Base-by-base conservation (phyloP, 1,284 basidiomycete genomes). In the Leccinum subrobustum region DNA sequence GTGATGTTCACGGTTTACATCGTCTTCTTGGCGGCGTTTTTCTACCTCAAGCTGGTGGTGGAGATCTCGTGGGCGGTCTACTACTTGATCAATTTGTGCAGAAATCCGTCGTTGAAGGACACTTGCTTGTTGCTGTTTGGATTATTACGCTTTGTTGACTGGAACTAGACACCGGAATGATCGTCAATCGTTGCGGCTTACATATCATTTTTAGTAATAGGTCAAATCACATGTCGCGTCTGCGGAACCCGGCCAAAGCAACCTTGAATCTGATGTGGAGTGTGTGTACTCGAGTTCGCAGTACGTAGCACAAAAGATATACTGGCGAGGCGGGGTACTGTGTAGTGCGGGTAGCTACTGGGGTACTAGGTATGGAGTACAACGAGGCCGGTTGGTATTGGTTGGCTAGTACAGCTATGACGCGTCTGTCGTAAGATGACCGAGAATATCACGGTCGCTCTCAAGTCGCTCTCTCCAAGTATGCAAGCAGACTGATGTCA, bases 51-150 rank as follows among this genome's bases (percentile, higher is more conserved):
- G n/a, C 35, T 71, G 55, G 54, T 72, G 33, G 54, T 73, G 47
- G 70, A 71, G 60, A 31, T 73, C 23, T 68, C 69, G 27, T 71
- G 72, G 70, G 71, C 69, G 2, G 60, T 66, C 37, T 73, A 72
- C 54, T 73, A 69, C 54, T 31, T 73, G 63, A 35, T 68, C 47
- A 60, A 63, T 67, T 44, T 73, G 57, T 72, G 63, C 63, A 69
- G 65, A 56, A 71, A 64, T 23, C 72, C 70, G 20, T 66, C 70
- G 2, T 20, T 73, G 7, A 68, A 68, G 64, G 72, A 71, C 27
- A 62, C 64, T 9, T 62, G 61, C 29, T 44, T 52, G n/a, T 60
- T 66, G 47, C 57, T 72, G 35, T 16, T 71, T 12, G 70, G 72
- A 6, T 25, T 71, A 31, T 39, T 73, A 47, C 69, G 72, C 25